These are phyloP conservation scores for Kodamaea kaohsiungensis DNA, from an alignment of 805 yeast species.

Conservation along the genomic window DNA sequence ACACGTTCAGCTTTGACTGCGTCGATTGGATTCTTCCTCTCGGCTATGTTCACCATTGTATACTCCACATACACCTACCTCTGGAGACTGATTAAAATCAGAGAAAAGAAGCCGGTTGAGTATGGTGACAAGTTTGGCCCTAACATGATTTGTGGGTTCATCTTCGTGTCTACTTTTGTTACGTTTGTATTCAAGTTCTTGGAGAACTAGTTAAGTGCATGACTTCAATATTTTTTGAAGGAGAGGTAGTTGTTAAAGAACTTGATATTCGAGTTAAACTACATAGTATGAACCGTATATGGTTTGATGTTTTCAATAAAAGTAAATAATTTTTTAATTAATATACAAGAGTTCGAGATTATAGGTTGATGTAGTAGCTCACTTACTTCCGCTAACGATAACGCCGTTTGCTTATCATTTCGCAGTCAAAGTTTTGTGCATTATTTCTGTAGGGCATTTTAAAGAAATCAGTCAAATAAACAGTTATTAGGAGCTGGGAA, in stretches of 20 bases:
- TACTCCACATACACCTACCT: conserved; percentile 77
- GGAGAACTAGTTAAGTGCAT: conserved; percentile 21
- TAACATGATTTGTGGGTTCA: conserved; percentile 70
- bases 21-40: conserved; percentile 79
- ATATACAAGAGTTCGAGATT: too few relatives aligned
- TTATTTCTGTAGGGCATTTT: background rate
- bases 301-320: too few relatives aligned
- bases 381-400: background rate
- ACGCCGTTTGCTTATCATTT: background rate
- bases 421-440: background rate
- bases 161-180: conserved; percentile 66
- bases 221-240: background rate
- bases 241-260: background rate
- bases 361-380: background rate
- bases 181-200: conserved; percentile 56
- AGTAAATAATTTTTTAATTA: too few relatives aligned
- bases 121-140: conserved; percentile 92
- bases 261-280: too few relatives aligned
- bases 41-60: conserved; percentile 70
- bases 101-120: conserved; percentile 77
- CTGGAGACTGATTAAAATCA: conserved; percentile 79
- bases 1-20: conserved; percentile 73
- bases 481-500: too few relatives aligned
- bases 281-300: too few relatives aligned
- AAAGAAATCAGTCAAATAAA: too few relatives aligned